Evolutionary conservation across 352 stramenopile species (phyloP).

Genomic region (Phytophthora hibernalis): DNA sequence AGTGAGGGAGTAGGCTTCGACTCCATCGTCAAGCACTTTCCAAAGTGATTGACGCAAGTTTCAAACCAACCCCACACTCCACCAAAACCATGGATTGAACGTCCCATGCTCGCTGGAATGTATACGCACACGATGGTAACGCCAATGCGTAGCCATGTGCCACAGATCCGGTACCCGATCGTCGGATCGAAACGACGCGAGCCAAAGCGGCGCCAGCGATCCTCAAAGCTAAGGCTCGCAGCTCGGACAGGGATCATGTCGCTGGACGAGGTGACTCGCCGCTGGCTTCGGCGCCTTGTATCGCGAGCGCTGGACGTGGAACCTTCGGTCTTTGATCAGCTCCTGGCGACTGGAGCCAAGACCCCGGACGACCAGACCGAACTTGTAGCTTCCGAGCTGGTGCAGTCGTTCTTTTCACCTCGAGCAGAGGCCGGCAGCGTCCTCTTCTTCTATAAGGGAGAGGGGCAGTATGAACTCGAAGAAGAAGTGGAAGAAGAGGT

Average conservation of each 20-base stretch:
- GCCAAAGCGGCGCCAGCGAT: constrained; percentile 20
- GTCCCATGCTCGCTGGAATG: neutral
- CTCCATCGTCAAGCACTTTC: neutral
- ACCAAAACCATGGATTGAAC: neutral
- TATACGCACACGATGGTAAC: neutral
- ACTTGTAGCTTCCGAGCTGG: constrained; percentile 39
- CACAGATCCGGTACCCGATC: constrained; percentile 11
- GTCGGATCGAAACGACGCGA: constrained; percentile 34
- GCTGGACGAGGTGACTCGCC: constrained; percentile 59
- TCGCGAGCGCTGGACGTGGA: constrained; percentile 68
- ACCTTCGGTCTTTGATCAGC: constrained; percentile 56
- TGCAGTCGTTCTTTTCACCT: constrained; percentile 68
- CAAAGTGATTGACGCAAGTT: constrained; percentile 22
- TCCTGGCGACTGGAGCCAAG: constrained; percentile 48
- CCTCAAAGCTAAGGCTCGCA: neutral
- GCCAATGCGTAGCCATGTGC: constrained; percentile 26
- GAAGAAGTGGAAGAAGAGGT: constrained; percentile 87
- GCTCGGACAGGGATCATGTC: constrained; percentile 11
- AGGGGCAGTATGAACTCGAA: constrained; percentile 77
- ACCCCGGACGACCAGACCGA: constrained; percentile 46
- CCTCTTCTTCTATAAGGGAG: constrained; percentile 77
- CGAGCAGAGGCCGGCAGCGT: constrained; percentile 67
- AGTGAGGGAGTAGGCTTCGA: neutral
- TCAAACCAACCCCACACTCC: constrained; percentile 16
- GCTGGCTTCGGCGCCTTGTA: constrained; percentile 76